A percentile compares a stretch with the other conserved stretches of the same genome.
Evolutionary conservation across 345 rosid genomes (phyloP).

Genomic region (Microthlaspi erraticum): DNA sequence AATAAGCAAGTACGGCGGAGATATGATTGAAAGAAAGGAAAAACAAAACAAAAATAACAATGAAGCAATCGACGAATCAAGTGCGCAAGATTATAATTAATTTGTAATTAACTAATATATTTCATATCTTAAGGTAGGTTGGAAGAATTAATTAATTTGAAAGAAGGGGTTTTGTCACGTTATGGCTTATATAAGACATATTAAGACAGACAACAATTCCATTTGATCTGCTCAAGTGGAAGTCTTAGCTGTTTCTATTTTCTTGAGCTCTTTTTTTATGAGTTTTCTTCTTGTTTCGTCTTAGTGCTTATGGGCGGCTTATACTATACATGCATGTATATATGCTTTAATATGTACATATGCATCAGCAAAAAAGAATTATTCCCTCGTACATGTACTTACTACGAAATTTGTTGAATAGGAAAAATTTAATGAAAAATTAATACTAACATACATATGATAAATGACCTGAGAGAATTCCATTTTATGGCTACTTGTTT

Average conservation of each 20-base stretch:
- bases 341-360: background rate
- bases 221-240: conserved; percentile 42
- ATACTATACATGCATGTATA: conserved; percentile 13
- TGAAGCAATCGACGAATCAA: conserved; percentile 47
- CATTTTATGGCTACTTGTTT: background rate
- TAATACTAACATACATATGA: background rate
- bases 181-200: conserved; percentile 40
- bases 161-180: conserved; percentile 43
- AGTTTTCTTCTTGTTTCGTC: conserved; percentile 2
- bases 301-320: conserved; percentile 45
- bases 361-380: conserved; percentile 14
- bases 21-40: conserved; percentile 40
- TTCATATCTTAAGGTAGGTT: conserved; percentile 33
- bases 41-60: conserved; percentile 26
- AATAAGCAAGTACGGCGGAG: conserved; percentile 46
- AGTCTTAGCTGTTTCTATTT: conserved; percentile 46
- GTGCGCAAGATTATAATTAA: conserved; percentile 30
- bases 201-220: conserved; percentile 45
- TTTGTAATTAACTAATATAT: conserved; percentile 12
- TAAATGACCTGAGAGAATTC: background rate
- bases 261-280: background rate
- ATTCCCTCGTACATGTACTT: conserved; percentile 30
- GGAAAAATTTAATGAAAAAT: conserved; percentile 2
- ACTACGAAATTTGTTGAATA: background rate
- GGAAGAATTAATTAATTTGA: conserved; percentile 22